Base-by-base conservation (phyloP, 2,329 filamentous ascomycete species). In the Trichoderma semiorbis region DNA sequence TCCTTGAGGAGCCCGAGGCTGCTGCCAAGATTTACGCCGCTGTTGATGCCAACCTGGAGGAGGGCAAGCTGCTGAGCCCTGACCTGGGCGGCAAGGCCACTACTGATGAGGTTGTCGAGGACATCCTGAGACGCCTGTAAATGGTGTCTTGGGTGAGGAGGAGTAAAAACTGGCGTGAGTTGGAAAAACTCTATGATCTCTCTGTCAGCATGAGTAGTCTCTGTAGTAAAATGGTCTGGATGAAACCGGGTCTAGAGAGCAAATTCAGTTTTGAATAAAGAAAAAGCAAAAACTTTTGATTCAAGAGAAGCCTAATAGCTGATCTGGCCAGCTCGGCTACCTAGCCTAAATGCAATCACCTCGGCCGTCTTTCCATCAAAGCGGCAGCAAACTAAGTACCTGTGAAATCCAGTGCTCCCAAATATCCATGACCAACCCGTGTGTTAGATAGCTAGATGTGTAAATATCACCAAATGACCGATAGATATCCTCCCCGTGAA, bases 1-100 rank as follows among this genome's bases (percentile, higher is more conserved):
- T 98, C 83, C 85, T 98, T 75, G 90, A 94, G 74, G 91, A 97
- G 85, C 92, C 94, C 83, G 86, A 89, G 74, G 96, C 96, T 24
- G 96, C 96, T 39, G 94, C 93, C 34, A 91, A 87, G 84, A 97
- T 99, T 78, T 97, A 98, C 82, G 88, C 90, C 72, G 96, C 96
- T 26, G 94, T 98, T 28, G 96, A 99, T 83, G 94, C 86, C 57
- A 97, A 96, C 81, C 84, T 99, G 39, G 92, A 92, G 80, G 94
- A 96, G 79, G 95, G 91, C 73, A 91, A 87, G 84, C 85, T 95
- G 74, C 83, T 98, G 75, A 96, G 89, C 79, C 96, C 96, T 24
- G 96, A 99, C 80, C 87, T 99, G 80, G 95, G 96, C 68, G 96
- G 96, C 60, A 92, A 87, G 77, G 93, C 95, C 63, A 92, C 88